phyloP scores from a whole-genome alignment of 768 basidiomycete genomes.

The Panaeolus papilionaceus region DNA sequence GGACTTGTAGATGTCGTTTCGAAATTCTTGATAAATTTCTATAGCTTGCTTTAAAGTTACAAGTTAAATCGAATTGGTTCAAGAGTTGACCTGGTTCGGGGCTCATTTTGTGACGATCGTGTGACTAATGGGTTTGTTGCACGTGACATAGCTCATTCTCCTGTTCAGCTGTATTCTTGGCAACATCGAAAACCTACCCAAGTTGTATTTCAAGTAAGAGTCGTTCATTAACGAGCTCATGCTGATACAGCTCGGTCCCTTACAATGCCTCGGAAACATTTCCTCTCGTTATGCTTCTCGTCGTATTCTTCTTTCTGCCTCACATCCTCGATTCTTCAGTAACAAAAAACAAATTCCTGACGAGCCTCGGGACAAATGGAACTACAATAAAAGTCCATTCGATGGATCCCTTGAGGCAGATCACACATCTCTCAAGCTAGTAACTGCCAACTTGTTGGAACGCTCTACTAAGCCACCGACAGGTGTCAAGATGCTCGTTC shows the following conservation, averaged over 20 bases:
- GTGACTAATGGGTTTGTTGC: background rate
- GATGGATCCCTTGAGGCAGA: constrained; percentile 53
- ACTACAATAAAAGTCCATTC: constrained; percentile 76
- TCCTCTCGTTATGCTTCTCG: constrained; percentile 22
- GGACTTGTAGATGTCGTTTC: too few species aligned
- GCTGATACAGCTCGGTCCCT: constrained; percentile 3
- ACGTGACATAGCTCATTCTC: background rate
- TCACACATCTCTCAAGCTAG: constrained; percentile 50
- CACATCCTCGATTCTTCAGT: constrained; percentile 22
- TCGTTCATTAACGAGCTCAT: constrained; percentile 5
- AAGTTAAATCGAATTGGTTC: too few species aligned
- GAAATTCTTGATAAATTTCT: too few species aligned
- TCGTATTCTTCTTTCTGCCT: constrained; percentile 31
- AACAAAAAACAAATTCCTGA: constrained; percentile 23
- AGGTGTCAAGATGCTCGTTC: constrained; percentile 89
- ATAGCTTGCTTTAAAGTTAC: too few species aligned
- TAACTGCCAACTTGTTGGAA: constrained; percentile 77
- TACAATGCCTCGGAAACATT: constrained; percentile 8
- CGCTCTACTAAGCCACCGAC: constrained; percentile 64
- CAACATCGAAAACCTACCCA: constrained; percentile 15
- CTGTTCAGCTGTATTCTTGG: background rate
- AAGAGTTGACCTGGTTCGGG: too few species aligned
- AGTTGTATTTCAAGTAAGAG: background rate
- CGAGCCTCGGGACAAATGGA: constrained; percentile 67
- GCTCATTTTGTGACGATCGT: background rate